Evolutionary conservation across 139 green algal genomes (phyloP).

Genomic region (Yamagishiella unicocca): DNA sequence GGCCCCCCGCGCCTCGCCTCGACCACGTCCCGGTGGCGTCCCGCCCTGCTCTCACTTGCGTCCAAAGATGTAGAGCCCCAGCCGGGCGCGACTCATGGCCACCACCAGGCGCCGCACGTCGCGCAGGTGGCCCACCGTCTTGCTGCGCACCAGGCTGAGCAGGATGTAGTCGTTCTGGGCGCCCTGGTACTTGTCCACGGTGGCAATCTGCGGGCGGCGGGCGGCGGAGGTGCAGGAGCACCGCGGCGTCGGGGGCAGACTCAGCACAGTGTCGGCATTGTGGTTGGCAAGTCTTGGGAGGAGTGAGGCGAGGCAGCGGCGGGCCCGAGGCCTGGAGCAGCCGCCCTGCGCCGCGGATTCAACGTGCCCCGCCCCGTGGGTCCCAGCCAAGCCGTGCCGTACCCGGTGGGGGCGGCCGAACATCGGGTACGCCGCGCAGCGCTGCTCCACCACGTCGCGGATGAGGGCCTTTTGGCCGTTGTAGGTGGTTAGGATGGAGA

Average conservation of each 20-base stretch:
- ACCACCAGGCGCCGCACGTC: slow-evolving; percentile 97
- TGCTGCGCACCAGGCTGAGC: slow-evolving; percentile 93
- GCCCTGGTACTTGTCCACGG: slow-evolving; percentile 99
- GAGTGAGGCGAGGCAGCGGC: no score
- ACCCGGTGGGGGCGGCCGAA: slow-evolving; percentile 93
- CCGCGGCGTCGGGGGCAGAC: no score
- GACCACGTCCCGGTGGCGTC: no score
- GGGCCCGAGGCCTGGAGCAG: no score
- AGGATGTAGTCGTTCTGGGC: slow-evolving; percentile 99
- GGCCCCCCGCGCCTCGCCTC: no score
- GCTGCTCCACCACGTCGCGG: slow-evolving; percentile 90
- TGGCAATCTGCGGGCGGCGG: slow-evolving; percentile 68
- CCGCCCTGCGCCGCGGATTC: no score
- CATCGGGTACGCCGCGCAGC: slow-evolving; percentile 88
- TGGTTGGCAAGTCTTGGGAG: no score
- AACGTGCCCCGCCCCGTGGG: no score
- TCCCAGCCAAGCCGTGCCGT: no score
- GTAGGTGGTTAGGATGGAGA: slow-evolving; percentile 98
- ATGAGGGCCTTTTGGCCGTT: slow-evolving; percentile 98
- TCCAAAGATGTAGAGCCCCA: slow-evolving; percentile 98
- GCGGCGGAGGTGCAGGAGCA: no score
- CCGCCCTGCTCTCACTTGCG: slow-evolving; percentile 47
- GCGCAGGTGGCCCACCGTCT: slow-evolving; percentile 93
- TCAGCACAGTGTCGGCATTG: no score
- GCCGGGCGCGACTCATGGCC: slow-evolving; percentile 90